These are phyloP conservation scores for Poa annua DNA, from an alignment of 176 grass and related monocot species.

Conservation along the genomic window DNA sequence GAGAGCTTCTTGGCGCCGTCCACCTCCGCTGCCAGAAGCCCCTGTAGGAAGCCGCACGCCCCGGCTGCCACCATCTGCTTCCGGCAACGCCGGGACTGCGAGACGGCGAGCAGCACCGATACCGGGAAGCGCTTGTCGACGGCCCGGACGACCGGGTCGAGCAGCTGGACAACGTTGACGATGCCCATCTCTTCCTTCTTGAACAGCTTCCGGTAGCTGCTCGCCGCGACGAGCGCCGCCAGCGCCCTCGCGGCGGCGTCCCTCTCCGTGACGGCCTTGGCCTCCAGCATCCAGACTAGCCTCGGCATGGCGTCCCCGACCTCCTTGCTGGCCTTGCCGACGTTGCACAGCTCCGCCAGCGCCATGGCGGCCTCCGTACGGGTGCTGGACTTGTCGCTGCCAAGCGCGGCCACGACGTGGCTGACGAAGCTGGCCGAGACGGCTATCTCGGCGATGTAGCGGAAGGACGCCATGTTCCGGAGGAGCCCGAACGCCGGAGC, in stretches of 20 bases:
- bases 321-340: constrained; percentile 51
- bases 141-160: background rate
- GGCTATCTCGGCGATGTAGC: constrained; percentile 79
- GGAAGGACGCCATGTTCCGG: constrained; percentile 70
- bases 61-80: constrained; percentile 88
- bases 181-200: constrained; percentile 71
- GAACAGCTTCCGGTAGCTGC: constrained; percentile 59
- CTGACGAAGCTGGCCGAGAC: constrained; percentile 45
- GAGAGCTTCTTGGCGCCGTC: constrained; percentile 81
- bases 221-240: constrained; percentile 46
- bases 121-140: constrained; percentile 20
- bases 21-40: constrained; percentile 56
- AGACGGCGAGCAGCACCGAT: background rate
- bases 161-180: constrained; percentile 62
- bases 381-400: constrained; percentile 36
- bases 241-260: constrained; percentile 66
- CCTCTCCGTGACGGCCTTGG: constrained; percentile 48
- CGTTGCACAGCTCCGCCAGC: constrained; percentile 54
- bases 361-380: constrained; percentile 57
- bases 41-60: constrained; percentile 73
- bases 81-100: constrained; percentile 54
- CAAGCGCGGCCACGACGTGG: constrained; percentile 50
- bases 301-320: constrained; percentile 47
- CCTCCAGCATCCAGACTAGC: constrained; percentile 78
- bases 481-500: constrained; percentile 73